These are phyloP conservation scores for Boletus speciosus DNA, from an alignment of 768 basidiomycete genomes.

Conservation along the genomic window DNA sequence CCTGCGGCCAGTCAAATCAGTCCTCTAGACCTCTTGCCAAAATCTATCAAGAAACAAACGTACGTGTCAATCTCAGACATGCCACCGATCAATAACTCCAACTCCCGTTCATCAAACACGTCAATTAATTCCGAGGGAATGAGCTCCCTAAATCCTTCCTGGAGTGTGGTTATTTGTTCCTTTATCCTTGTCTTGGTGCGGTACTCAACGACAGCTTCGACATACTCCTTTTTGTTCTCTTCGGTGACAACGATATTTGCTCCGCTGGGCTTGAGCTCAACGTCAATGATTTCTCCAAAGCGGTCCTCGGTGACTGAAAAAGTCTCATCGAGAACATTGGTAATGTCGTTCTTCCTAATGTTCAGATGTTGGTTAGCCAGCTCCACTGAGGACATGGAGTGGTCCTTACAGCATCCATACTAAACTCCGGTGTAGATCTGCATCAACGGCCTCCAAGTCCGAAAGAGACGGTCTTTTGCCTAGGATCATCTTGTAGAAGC, in stretches of 20 bases:
- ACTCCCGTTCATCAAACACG: constrained; percentile 88
- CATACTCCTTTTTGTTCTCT: constrained; percentile 76
- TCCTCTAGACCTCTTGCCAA: background rate
- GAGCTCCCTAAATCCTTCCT: constrained; percentile 81
- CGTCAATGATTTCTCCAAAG: constrained; percentile 67
- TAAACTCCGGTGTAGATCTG: constrained; percentile 64
- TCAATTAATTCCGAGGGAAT: constrained; percentile 80
- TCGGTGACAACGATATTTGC: constrained; percentile 62
- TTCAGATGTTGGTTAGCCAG: background rate
- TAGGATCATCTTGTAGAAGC: constrained; percentile 78
- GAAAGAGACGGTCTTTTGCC: constrained; percentile 54
- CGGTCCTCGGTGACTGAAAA: constrained; percentile 70
- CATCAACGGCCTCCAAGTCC: constrained; percentile 69
- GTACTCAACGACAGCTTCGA: constrained; percentile 75
- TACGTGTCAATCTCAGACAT: constrained; percentile 91
- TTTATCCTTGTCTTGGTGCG: constrained; percentile 78
- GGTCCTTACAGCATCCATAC: constrained; percentile 69
- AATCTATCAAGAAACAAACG: constrained; percentile 19
- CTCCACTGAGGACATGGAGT: background rate
- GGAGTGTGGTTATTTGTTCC: constrained; percentile 82
- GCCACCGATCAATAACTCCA: constrained; percentile 87
- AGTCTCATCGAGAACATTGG: constrained; percentile 68
- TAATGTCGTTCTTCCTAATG: constrained; percentile 69
- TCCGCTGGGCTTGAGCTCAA: constrained; percentile 65
- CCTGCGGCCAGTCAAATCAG: constrained; percentile 32